phyloP scores from a whole-genome alignment of 257 asterid species.

The Euphrasia confusa region DNA sequence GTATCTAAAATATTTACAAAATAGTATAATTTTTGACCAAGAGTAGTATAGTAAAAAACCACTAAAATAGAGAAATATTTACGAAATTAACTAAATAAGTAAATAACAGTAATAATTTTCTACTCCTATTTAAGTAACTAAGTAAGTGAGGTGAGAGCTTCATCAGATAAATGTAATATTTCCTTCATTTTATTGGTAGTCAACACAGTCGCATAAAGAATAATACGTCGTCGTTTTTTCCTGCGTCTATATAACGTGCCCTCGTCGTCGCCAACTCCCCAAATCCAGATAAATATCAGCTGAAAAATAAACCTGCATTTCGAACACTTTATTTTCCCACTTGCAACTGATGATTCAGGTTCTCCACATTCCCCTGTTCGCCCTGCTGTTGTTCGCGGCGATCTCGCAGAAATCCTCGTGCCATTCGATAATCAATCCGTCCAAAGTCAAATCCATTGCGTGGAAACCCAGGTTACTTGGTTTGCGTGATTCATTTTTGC shows the following conservation, averaged over 20 bases:
- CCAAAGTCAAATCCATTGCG: constrained; percentile 77
- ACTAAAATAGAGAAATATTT: too few species aligned
- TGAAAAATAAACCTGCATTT: not conserved
- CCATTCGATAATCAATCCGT: constrained; percentile 71
- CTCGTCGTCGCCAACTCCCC: constrained; percentile 30
- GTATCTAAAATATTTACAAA: too few species aligned
- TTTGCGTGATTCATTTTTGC: too few species aligned
- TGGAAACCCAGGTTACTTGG: constrained; percentile 71
- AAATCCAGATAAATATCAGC: not conserved
- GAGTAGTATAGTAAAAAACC: too few species aligned
- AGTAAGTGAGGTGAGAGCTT: too few species aligned
- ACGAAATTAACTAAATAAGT: too few species aligned
- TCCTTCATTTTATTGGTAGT: too few species aligned
- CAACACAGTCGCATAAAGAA: too few species aligned
- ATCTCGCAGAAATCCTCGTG: constrained; percentile 41
- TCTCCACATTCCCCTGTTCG: constrained; percentile 27
- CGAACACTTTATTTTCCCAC: not conserved
- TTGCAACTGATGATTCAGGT: constrained; percentile 30
- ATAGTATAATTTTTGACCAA: too few species aligned
- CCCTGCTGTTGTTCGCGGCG: constrained; percentile 44
- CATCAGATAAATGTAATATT: too few species aligned
- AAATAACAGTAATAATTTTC: too few species aligned
- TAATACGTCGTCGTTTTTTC: constrained; percentile 21
- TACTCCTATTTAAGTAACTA: too few species aligned
- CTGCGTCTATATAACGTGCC: constrained; percentile 4